Evolutionary conservation across 2,329 filamentous ascomycete species (phyloP).

Genomic region (Xylariaceae sp.): DNA sequence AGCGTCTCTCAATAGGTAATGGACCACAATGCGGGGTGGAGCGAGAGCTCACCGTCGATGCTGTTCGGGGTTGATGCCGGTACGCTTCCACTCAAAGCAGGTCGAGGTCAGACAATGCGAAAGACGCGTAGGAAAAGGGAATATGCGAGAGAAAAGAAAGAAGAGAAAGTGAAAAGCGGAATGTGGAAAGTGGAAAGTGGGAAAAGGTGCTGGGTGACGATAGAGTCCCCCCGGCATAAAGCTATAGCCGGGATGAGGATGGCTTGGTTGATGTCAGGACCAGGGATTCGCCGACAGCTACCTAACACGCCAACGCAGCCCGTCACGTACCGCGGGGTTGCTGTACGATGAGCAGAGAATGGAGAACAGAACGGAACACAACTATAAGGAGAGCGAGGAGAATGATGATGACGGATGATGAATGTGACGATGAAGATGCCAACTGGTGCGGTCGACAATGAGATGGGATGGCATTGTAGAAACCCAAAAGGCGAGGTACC

Average conservation of each 20-base stretch:
- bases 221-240: background rate
- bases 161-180: background rate
- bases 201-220: background rate
- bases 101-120: background rate
- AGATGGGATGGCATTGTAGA: no score
- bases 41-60: background rate
- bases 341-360: background rate
- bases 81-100: background rate
- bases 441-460: no score
- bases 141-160: background rate
- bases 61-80: background rate
- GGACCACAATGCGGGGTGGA: background rate
- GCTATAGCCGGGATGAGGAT: background rate
- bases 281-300: slow-evolving; percentile 13
- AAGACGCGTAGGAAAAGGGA: background rate
- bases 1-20: background rate
- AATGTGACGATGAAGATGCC: no score
- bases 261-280: slow-evolving; percentile 11
- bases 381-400: background rate
- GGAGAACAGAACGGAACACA: background rate
- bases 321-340: no score
- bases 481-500: no score
- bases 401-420: background rate
- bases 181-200: background rate
- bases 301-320: no score